Percentiles rank a stretch among this genome's conserved stretches.
Conservation (phyloP, 2,329 filamentous ascomycete species). For the Penicillium sp. region DNA sequence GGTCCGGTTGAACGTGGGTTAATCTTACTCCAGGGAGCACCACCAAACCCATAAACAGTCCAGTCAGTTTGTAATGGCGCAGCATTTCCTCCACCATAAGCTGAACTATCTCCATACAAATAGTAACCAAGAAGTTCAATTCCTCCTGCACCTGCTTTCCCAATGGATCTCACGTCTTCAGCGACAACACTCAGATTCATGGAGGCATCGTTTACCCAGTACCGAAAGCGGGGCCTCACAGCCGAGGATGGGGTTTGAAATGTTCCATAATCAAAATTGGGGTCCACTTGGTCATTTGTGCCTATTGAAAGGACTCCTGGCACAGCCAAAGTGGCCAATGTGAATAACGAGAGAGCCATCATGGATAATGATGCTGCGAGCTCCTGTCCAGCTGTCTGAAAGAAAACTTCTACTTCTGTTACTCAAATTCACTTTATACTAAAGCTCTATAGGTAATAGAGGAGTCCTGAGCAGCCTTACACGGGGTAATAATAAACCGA, state of each 20-base stretch:
- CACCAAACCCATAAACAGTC: conserved; percentile 44
- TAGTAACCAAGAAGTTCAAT: conserved; percentile 44
- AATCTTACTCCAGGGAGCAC: conserved; percentile 26
- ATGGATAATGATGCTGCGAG: neutral
- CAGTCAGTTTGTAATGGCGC: conserved; percentile 28
- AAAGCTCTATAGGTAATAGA: neutral
- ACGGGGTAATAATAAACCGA: neutral
- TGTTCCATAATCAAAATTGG: conserved; percentile 8
- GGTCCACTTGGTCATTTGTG: conserved; percentile 12
- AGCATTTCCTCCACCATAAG: conserved; percentile 17
- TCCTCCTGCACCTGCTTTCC: conserved; percentile 37
- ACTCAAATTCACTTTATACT: neutral
- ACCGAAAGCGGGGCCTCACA: conserved; percentile 35
- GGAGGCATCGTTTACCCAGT: conserved; percentile 43
- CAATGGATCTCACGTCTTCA: conserved; percentile 34
- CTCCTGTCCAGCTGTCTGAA: neutral
- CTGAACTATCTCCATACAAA: conserved; percentile 26
- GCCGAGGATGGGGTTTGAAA: conserved; percentile 29
- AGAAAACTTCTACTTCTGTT: neutral
- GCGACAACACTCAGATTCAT: conserved; percentile 29
- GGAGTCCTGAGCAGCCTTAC: neutral
- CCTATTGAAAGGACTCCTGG: neutral
- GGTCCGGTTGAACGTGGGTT: neutral
- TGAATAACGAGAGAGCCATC: neutral
- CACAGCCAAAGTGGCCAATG: neutral